Evolutionary conservation across 2,329 filamentous ascomycete species (phyloP), one percentile per base, ranked within the genome.

Genomic region (Ceratocystis eucalypticola): DNA sequence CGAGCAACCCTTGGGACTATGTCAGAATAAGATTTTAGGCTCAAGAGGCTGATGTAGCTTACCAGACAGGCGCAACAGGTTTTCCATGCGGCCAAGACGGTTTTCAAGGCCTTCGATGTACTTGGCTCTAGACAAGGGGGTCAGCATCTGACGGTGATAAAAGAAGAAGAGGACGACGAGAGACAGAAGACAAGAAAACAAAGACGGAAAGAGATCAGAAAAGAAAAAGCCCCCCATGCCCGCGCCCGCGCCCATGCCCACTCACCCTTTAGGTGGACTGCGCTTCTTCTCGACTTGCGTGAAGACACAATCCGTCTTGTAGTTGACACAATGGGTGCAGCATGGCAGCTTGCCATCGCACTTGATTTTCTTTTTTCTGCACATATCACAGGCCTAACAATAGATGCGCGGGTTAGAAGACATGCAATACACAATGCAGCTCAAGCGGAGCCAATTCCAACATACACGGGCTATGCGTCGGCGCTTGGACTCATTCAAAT

Each of bases 201-300:
- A 17, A 28, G 10, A 45, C 12, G 17, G 37, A 41, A 41, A 12
- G 37, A 41, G 37, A 41, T 41, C 3, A 15, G 4, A 41, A 41
- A 41, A 41, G 37, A 4, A 15, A 12, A 41, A 15, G 1, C 30
- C 5, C 37, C 37, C 37, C 3, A 3, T 1, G 37, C 22, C 22
- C 22, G 22, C 22, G 22, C 2, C 22, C 2, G 22, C 3, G 37
- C 37, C 33, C 33, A 37, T 37, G 33, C 8, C 33, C 33, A 67
- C 83, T 70, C 82, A 96, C 91, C 94, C 93, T 80, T 97, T 99
- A 0, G 93, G 94, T 65, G 94, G 93, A 75, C 89, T 94, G 68
- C 94, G 84, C 82, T 99, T 99, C 85, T 99, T 99, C 79, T 99
- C 94, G 46, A 97, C 92, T 74, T 96, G 91, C 0, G 94, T 97